Evolutionary conservation across 2,329 filamentous ascomycete species (phyloP).

Genomic region (Tolypocladium tundrense): DNA sequence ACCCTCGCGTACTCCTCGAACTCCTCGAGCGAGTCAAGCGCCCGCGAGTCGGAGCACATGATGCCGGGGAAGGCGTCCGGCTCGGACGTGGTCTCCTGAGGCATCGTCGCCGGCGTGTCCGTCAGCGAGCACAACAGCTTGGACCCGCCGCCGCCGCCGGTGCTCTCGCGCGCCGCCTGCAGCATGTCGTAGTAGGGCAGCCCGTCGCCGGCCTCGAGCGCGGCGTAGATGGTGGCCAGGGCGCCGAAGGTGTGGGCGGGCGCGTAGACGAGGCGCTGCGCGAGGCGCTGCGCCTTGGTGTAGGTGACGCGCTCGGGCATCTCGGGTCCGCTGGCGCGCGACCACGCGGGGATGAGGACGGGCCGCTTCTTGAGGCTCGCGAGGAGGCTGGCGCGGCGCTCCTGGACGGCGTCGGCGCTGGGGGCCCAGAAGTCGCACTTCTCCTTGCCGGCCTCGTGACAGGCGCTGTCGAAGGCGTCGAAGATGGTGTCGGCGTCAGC

Average conservation of each 20-base stretch:
- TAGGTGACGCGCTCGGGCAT: slow-evolving; percentile 41
- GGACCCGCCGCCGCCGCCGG: neutral
- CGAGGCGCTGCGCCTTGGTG: slow-evolving; percentile 32
- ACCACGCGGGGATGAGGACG: slow-evolving; percentile 26
- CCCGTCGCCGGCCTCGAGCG: slow-evolving; percentile 33
- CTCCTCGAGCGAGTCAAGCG: slow-evolving; percentile 19
- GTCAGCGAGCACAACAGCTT: slow-evolving; percentile 3
- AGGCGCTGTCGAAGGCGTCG: slow-evolving; percentile 41
- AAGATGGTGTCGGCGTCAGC: slow-evolving; percentile 45
- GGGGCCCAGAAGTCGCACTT: slow-evolving; percentile 33
- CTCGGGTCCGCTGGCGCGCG: slow-evolving; percentile 18
- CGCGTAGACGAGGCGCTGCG: slow-evolving; percentile 32
- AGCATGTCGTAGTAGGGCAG: slow-evolving; percentile 28
- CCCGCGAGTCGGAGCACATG: slow-evolving; percentile 32
- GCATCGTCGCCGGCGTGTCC: slow-evolving; percentile 17
- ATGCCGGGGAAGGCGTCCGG: slow-evolving; percentile 34
- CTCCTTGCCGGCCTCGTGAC: slow-evolving; percentile 38
- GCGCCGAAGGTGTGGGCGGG: slow-evolving; percentile 30
- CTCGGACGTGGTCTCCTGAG: slow-evolving; percentile 13
- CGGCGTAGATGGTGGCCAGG: slow-evolving; percentile 32
- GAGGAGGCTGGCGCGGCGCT: slow-evolving; percentile 29
- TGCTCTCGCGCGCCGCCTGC: neutral
- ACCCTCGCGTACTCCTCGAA: slow-evolving; percentile 22
- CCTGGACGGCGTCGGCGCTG: slow-evolving; percentile 25
- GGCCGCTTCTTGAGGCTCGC: slow-evolving; percentile 28